Evolutionary conservation across 2,329 filamentous ascomycete genomes (phyloP), one percentile per base, ranked within the genome.

Genomic region (Biscogniauxia mediterranea): DNA sequence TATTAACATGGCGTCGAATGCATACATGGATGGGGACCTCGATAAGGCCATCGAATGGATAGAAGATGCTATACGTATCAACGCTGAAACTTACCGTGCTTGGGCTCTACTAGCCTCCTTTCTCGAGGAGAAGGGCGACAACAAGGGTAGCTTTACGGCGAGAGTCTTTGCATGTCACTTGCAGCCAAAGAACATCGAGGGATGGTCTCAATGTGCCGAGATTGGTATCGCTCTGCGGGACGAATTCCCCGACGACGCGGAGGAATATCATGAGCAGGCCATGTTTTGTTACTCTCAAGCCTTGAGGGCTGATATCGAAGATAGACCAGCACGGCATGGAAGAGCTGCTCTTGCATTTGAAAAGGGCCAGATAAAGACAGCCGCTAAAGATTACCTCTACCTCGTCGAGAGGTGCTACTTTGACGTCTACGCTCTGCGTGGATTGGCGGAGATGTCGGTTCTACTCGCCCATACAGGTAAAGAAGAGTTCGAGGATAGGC

Each of bases 21-120:
- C 87, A 4, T 93, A 88, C 70, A 80, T 92, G 61, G 79, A 83
- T 9, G 80, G 83, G 25, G 81, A 88, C 20, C 87, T 88, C 64
- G 80, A 85, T 5, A 78, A 81, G 50, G 88, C 89, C 5, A 77
- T 86, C 42, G 80, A 82, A 17, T 77, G 84, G 21, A 82, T 86
- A 8, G 81, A 83, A 50, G 86, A 89, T 68, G 83, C 89, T 60
- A 88, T 90, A 68, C 82, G 86, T 56, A 87, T 89, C 70, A 89
- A 90, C 64, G 85, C 85, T 20, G 86, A 89, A 71, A 89, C 85
- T 1, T 81, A 87, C 63, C 82, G 85, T 66, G 87, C 88, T 23
- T 90, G 87, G 87, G 83, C 81, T 15, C 78, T 88, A 13, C 73
- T 90, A 53, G 81, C 85, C 0, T 83, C 85, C 2, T 84, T 89